Percentiles rank a stretch among this genome's conserved stretches.
Evolutionary conservation across 2,329 filamentous ascomycete species (phyloP).

Genomic region (Mycosphaerella sp.): DNA sequence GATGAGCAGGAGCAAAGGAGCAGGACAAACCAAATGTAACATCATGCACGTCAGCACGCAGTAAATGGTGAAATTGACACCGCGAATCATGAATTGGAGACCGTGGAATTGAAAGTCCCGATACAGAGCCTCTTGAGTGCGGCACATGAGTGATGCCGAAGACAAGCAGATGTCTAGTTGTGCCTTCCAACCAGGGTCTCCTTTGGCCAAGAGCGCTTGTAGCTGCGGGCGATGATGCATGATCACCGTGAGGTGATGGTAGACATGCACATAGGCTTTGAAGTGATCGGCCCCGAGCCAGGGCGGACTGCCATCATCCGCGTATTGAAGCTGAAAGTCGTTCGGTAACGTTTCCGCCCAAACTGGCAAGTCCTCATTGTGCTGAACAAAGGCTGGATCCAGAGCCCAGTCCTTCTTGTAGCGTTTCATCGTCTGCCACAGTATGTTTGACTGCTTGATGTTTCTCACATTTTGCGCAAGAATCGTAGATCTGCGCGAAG

Average conservation of each 20-base stretch:
- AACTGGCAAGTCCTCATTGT: slow-evolving; percentile 67
- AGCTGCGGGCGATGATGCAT: slow-evolving; percentile 84
- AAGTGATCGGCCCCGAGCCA: slow-evolving; percentile 76
- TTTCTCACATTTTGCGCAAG: slow-evolving; percentile 71
- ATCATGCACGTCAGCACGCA: slow-evolving; percentile 85
- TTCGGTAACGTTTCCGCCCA: slow-evolving; percentile 72
- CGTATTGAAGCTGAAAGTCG: slow-evolving; percentile 72
- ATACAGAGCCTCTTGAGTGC: slow-evolving; percentile 76
- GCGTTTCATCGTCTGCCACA: slow-evolving; percentile 67
- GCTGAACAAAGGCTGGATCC: slow-evolving; percentile 72
- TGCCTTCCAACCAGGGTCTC: slow-evolving; percentile 74
- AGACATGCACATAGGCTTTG: slow-evolving; percentile 80
- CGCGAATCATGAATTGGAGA: slow-evolving; percentile 84
- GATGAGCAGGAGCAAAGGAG: background rate
- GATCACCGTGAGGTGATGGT: slow-evolving; percentile 79
- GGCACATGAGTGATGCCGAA: slow-evolving; percentile 77
- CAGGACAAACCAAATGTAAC: slow-evolving; percentile 71
- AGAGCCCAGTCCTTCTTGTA: slow-evolving; percentile 78
- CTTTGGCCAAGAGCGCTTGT: slow-evolving; percentile 64
- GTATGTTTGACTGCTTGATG: slow-evolving; percentile 67
- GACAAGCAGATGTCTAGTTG: slow-evolving; percentile 83
- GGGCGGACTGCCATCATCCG: slow-evolving; percentile 69
- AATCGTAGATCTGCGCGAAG: slow-evolving; percentile 79
- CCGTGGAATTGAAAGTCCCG: slow-evolving; percentile 71
- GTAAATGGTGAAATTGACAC: slow-evolving; percentile 95